Percentiles rank a stretch among this genome's conserved stretches.
These are phyloP conservation scores for Microbotryum scabiosae DNA, from an alignment of 1,284 basidiomycete species.

Conservation along the genomic window DNA sequence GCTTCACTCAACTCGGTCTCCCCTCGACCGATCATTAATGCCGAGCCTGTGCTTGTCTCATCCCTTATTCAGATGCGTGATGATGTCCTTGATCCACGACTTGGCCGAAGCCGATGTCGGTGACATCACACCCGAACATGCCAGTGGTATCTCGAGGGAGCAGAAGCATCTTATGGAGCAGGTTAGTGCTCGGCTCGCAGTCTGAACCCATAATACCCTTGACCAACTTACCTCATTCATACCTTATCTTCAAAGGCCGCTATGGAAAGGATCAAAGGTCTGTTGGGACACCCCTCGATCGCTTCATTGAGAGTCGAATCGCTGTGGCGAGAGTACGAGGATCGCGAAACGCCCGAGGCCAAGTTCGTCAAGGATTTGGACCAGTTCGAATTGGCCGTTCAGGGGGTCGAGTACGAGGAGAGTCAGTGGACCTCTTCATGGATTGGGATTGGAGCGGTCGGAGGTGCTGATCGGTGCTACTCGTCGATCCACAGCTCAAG, in stretches of 20 bases:
- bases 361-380: conserved; percentile 94
- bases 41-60: not conserved
- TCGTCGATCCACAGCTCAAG: conserved; percentile 10
- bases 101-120: conserved; percentile 95
- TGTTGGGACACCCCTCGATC: conserved; percentile 63
- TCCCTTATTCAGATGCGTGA: conserved; percentile 57
- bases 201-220: not conserved
- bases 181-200: conserved; percentile 41
- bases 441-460: not conserved
- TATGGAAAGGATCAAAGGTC: conserved; percentile 83
- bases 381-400: conserved; percentile 79
- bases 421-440: conserved; percentile 38
- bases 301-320: conserved; percentile 67
- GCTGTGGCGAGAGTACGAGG: conserved; percentile 93
- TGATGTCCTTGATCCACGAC: conserved; percentile 88
- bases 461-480: not conserved
- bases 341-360: conserved; percentile 65
- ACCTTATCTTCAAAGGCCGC: conserved; percentile 53
- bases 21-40: not conserved
- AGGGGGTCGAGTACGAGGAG: conserved; percentile 49
- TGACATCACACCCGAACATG: conserved; percentile 82
- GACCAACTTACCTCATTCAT: too few relatives aligned
- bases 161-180: conserved; percentile 72
- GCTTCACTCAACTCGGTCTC: not conserved
- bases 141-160: conserved; percentile 58